Base-by-base conservation (phyloP, 2,329 filamentous ascomycete species). In the Ophiostoma ips region DNA sequence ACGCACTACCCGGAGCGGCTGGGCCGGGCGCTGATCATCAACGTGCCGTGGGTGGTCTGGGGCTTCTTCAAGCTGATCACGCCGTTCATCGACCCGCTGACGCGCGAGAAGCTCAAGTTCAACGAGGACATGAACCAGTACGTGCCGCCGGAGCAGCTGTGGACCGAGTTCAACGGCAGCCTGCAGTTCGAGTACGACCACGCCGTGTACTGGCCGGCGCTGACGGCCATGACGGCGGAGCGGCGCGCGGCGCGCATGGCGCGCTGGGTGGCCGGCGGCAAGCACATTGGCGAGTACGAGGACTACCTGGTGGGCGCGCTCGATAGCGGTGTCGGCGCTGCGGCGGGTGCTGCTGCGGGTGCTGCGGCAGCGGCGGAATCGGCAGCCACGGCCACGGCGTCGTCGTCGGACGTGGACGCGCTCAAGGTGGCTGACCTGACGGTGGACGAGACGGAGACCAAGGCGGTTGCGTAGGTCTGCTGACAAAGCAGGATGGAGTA, bases 11-110 rank as follows among this genome's bases (percentile, higher is more conserved):
- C 92, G 0, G 92, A 98, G 70, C 73, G 92, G 50, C 71, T 98
- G 31, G 92, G 92, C 44, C 79, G 84, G 59, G 89, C 90, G 4
- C 73, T 96, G 59, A 87, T 96, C 54, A 85, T 89, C 57, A 94
- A 96, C 58, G 86, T 95, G 46, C 90, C 90, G 1, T 95, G 87
- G 80, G 76, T 94, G 55, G 86, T 96, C 54, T 83, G 79, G 65
- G 85, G 85, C 47, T 98, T 98, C 75, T 94, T 96, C 75, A 95
- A 94, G 68, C 71, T 95, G 59, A 89, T 98, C 67, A 88, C 81
- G 5, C 88, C 90, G 36, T 95, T 98, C 68, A 95, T 98, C 68
- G 92, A 98, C 66, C 92, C 92, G 8, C 71, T 89, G 59, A 98
- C 92, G 10, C 81, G 85, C 52, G 81, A 92, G 61, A 98, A 98